A percentile compares a stretch with the other conserved stretches of the same genome.
These are phyloP conservation scores for Ogataea philodendri DNA, from an alignment of 805 yeast species.

Conservation along the genomic window DNA sequence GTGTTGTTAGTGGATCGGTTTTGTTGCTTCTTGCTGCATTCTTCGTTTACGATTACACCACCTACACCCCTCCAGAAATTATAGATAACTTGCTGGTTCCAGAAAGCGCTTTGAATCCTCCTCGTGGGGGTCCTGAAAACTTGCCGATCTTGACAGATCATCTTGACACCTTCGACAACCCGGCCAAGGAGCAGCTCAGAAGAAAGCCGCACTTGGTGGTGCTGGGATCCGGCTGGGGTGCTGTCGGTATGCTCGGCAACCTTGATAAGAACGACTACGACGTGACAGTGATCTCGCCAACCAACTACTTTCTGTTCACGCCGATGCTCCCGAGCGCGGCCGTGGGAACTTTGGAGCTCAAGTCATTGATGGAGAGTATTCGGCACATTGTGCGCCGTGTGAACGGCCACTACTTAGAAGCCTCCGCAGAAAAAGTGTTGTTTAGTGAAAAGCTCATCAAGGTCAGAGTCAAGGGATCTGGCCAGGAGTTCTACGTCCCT, in stretches of 20 bases:
- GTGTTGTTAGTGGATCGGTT: conserved; percentile 44
- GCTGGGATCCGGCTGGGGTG: conserved; percentile 72
- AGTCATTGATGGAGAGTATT: conserved; percentile 62
- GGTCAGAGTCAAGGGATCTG: conserved; percentile 45
- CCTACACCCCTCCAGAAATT: conserved; percentile 47
- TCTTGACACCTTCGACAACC: conserved; percentile 56
- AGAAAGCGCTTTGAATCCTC: conserved; percentile 51
- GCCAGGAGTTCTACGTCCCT: conserved; percentile 61
- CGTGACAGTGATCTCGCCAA: conserved; percentile 65
- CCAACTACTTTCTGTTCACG: conserved; percentile 66
- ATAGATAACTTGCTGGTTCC: conserved; percentile 49
- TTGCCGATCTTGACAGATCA: conserved; percentile 57
- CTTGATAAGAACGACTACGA: conserved; percentile 56
- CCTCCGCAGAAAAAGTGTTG: conserved; percentile 56
- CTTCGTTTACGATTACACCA: conserved; percentile 64
- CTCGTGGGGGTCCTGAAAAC: conserved; percentile 68
- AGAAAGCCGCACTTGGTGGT: conserved; percentile 58
- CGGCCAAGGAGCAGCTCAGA: conserved; percentile 42
- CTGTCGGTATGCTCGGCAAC: conserved; percentile 55
- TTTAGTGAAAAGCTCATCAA: conserved; percentile 56
- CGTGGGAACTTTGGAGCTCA: conserved; percentile 65
- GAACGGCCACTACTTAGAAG: conserved; percentile 62
- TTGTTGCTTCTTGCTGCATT: conserved; percentile 44
- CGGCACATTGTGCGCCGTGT: conserved; percentile 52
- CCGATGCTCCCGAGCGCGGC: conserved; percentile 71